phyloP scores from a whole-genome alignment of 495 filamentous ascomycete genomes.

The Xylaria bambusicola region DNA sequence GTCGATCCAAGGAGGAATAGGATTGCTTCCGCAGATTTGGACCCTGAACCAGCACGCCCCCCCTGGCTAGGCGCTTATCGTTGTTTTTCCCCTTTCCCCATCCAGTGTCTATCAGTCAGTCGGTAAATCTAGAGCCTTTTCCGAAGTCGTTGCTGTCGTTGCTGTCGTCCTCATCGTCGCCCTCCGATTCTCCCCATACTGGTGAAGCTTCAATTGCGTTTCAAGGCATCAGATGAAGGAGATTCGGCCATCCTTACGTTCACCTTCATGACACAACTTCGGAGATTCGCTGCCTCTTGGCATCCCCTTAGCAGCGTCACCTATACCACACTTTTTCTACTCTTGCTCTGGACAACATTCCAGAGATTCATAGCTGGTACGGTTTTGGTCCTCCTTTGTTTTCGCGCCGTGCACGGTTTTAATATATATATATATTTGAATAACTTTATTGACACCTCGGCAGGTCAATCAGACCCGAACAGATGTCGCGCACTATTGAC shows the following conservation, averaged over 20 bases:
- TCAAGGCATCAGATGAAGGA: constrained; percentile 18
- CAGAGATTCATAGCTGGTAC: constrained; percentile 20
- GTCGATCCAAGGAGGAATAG: constrained; percentile 9
- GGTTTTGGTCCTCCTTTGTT: background rate
- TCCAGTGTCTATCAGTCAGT: constrained; percentile 13
- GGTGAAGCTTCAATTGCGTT: constrained; percentile 16
- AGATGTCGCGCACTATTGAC: constrained; percentile 57
- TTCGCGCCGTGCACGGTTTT: background rate
- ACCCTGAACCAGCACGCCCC: constrained; percentile 11
- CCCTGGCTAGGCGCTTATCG: constrained; percentile 18
- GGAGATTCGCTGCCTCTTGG: constrained; percentile 25
- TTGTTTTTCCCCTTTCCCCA: constrained; percentile 9
- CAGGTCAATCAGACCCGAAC: constrained; percentile 47
- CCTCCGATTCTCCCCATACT: background rate
- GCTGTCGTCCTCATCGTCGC: background rate
- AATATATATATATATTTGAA: too few species aligned
- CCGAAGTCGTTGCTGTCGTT: constrained; percentile 6
- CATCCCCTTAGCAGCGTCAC: constrained; percentile 23
- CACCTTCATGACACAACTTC: constrained; percentile 22
- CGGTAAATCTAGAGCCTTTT: background rate
- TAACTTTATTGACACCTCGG: constrained; percentile 16
- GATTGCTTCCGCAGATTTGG: constrained; percentile 21
- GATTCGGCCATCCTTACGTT: constrained; percentile 1
- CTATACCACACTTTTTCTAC: constrained; percentile 17
- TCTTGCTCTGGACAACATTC: constrained; percentile 15